These are phyloP conservation scores for Trypanosoma boissoni DNA, from an alignment of 208 protist species.

Conservation along the genomic window DNA sequence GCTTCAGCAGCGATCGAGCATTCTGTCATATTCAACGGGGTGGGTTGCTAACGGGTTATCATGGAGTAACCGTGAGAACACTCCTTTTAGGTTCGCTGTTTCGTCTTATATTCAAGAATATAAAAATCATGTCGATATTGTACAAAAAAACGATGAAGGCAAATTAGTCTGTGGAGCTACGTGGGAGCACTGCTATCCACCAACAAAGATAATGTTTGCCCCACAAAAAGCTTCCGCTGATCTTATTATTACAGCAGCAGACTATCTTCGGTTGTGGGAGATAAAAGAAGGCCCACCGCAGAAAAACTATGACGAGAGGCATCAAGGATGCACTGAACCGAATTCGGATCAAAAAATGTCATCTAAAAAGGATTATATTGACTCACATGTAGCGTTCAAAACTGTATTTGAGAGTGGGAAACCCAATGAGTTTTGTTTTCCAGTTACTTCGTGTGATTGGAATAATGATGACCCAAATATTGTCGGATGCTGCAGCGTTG, in stretches of 20 bases:
- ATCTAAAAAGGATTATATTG: conserved; percentile 36
- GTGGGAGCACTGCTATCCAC: conserved; percentile 97
- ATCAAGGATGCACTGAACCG: conserved; percentile 14
- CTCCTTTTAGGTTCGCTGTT: conserved; percentile 91
- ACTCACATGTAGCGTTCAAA: conserved; percentile 88
- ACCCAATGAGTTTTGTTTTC: conserved; percentile 97
- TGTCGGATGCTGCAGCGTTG: conserved; percentile 97
- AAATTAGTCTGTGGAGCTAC: conserved; percentile 57
- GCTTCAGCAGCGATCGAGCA: conserved; percentile 38
- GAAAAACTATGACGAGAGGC: conserved; percentile 9
- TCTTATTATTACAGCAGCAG: conserved; percentile 96
- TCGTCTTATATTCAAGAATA: conserved; percentile 96
- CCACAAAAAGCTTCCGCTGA: conserved; percentile 80
- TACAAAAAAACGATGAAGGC: conserved; percentile 75
- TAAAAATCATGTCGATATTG: conserved; percentile 93
- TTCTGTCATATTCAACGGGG: conserved; percentile 89
- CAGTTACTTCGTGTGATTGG: conserved; percentile 99
- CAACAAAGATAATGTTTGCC: conserved; percentile 96
- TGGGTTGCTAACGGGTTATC: conserved; percentile 96
- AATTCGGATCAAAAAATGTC: conserved; percentile 3
- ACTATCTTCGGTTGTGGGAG: conserved; percentile 98
- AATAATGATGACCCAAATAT: conserved; percentile 94
- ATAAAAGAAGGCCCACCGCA: conserved; percentile 47
- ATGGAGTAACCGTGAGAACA: conserved; percentile 69
- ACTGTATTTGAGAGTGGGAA: conserved; percentile 80